phyloP scores from a whole-genome alignment of 2,329 filamentous ascomycete species.

The Alternaria consortialis region DNA sequence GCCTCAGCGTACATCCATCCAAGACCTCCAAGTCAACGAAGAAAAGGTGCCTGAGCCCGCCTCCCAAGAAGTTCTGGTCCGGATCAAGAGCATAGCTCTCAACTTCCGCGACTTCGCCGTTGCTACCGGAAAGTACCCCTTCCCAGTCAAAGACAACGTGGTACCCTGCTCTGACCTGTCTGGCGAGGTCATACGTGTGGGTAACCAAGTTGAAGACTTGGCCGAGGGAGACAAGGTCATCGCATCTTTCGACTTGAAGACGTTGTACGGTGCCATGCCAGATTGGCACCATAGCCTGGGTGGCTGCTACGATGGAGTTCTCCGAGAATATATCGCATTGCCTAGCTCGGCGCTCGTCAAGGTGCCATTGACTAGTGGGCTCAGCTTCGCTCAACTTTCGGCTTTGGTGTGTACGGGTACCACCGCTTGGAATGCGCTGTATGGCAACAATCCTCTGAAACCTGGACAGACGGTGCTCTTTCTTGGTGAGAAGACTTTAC shows the following conservation, averaged over 20 bases:
- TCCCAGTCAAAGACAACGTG: slow-evolving; percentile 15
- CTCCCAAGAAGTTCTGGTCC: slow-evolving; percentile 23
- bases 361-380: slow-evolving; percentile 10
- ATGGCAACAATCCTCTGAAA: slow-evolving; percentile 18
- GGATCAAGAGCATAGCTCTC: slow-evolving; percentile 22
- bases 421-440: slow-evolving; percentile 30
- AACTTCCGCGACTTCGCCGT: slow-evolving; percentile 28
- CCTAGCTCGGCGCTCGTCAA: slow-evolving; percentile 17
- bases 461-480: slow-evolving; percentile 22
- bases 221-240: slow-evolving; percentile 24
- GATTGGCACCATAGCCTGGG: slow-evolving; percentile 7
- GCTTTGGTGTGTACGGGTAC: slow-evolving; percentile 24
- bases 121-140: slow-evolving; percentile 19
- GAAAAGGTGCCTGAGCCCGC: slow-evolving; percentile 1
- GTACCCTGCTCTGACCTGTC: slow-evolving; percentile 25
- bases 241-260: slow-evolving; percentile 14
- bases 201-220: slow-evolving; percentile 17
- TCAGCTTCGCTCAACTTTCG: slow-evolving; percentile 11
- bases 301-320: slow-evolving; percentile 16
- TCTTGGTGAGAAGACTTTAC: slow-evolving; percentile 14
- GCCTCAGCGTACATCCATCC: slow-evolving; percentile 12
- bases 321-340: slow-evolving; percentile 20
- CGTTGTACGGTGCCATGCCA: slow-evolving; percentile 9
- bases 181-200: slow-evolving; percentile 17
- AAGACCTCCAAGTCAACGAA: slow-evolving; percentile 2